Conservation (phyloP, 108 stramenopile genomes). For the Aurantiochytrium sp. region DNA sequence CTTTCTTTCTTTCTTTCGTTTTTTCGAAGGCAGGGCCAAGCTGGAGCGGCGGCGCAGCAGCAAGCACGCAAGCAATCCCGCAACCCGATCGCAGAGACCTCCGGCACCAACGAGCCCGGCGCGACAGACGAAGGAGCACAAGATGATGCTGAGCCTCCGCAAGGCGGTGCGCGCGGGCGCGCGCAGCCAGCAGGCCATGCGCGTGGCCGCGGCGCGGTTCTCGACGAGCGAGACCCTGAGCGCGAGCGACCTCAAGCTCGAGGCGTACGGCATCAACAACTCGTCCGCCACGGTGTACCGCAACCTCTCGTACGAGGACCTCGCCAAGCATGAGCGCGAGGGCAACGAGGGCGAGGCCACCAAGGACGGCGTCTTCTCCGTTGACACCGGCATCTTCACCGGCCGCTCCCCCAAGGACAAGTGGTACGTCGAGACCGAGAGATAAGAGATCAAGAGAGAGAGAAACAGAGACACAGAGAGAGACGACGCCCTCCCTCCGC, state of each 20-base stretch:
- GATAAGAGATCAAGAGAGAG: slow-evolving; percentile 41
- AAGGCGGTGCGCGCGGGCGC: not conserved
- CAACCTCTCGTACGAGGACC: slow-evolving; percentile 83
- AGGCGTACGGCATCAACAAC: not conserved
- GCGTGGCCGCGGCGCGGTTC: not conserved
- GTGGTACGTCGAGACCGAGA: slow-evolving; percentile 69
- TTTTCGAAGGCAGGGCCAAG: too few relatives aligned
- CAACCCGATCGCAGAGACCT: too few relatives aligned
- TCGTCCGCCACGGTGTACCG: slow-evolving; percentile 40
- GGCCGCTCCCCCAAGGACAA: slow-evolving; percentile 94
- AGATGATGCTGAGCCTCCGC: not conserved
- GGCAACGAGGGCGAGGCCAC: slow-evolving; percentile 80
- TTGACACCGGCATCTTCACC: slow-evolving; percentile 94
- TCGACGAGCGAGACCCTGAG: not conserved
- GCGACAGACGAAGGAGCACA: not conserved
- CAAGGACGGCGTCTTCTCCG: slow-evolving; percentile 72
- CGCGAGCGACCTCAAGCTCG: not conserved
- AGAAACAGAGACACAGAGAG: slow-evolving; percentile 15
- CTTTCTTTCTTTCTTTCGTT: not conserved
- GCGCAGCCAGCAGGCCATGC: not conserved
- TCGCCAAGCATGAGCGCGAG: slow-evolving; percentile 77
- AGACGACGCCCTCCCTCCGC: not conserved
- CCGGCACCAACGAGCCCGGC: too few relatives aligned
- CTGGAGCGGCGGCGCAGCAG: not conserved
- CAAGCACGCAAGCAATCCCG: too few relatives aligned